These are phyloP conservation scores for Ichthyophonus hoferi DNA, from an alignment of 208 protist genomes.

Conservation along the genomic window DNA sequence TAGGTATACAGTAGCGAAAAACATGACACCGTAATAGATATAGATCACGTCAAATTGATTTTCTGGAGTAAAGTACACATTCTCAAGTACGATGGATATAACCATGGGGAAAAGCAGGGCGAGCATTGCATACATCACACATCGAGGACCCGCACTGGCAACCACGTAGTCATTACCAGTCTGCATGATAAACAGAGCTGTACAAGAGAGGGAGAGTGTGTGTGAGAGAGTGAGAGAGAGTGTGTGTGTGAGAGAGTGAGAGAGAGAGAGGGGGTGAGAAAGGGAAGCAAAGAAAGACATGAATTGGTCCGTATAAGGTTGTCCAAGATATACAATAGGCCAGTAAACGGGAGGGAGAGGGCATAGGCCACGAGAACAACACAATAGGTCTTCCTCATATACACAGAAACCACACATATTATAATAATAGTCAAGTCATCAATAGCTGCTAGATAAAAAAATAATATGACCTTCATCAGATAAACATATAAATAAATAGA, in stretches of 20 bases:
- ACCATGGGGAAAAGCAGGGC: background rate
- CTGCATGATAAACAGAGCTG: slow-evolving; percentile 26
- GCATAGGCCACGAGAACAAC: no score
- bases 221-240: background rate
- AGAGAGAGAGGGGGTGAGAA: background rate
- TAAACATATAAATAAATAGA: background rate
- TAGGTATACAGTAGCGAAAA: background rate
- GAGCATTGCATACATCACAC: background rate
- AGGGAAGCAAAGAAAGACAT: background rate
- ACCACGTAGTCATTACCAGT: slow-evolving; percentile 15
- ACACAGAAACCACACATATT: background rate
- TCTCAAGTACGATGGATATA: background rate
- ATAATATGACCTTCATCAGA: background rate
- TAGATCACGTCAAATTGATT: slow-evolving; percentile 7
- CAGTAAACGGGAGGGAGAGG: no score
- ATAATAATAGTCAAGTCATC: background rate
- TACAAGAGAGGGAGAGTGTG: background rate
- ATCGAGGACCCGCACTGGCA: background rate
- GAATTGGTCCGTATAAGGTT: no score
- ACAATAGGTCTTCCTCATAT: no score
- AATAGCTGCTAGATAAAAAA: background rate
- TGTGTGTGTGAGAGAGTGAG: background rate
- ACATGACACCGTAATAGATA: slow-evolving; percentile 13
- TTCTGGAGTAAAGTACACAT: background rate
- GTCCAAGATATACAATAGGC: no score